Evolutionary conservation across 306 rosid species (phyloP), one percentile per base, ranked within the genome.

Genomic region (Hylodesmum podocarpum): DNA sequence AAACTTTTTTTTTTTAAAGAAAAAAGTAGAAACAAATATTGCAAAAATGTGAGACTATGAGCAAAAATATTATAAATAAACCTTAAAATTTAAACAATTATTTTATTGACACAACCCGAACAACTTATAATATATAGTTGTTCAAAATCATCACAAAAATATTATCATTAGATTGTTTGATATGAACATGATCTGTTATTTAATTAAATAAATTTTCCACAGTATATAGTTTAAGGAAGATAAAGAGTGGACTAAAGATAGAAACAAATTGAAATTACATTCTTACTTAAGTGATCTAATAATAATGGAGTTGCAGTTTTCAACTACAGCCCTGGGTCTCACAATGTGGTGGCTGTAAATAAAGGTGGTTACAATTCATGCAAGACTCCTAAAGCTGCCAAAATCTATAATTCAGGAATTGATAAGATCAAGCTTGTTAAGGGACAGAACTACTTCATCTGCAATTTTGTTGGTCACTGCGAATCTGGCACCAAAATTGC

Each of bases 371-470:
- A 87, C 62, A 24, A 80, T 1, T 11, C 58, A 13, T 89, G 94
- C 81, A 72, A 5, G 21, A 68, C 84, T 4, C 90, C 87, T 27
- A 78, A 18, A 47, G 81, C 83, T 18, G 63, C 88, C 19, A 71
- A 72, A 65, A 78, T 75, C 25, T 87, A 5, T 14, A 49, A 6
- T 15, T 70, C 83, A 2, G 94, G 91, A 33, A 85, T 12, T 51
- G 91, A 87, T 70, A 84, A 67, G 67, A 78, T 89, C 83, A 84
- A 73, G 67, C 91, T 89, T 16, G 85, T 31, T 6, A 85, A 53
- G 59, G 91, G 94, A 18, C 80, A 16, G 4, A 87, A 85, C 82
- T 85, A 47, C 79, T 89, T 89, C 85, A 85, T 89, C 70, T 89
- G 94, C 87, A 89, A 11, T 27, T 66, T 61, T 70, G 28, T 82